A percentile compares a stretch with the other conserved stretches of the same genome.
Evolutionary conservation across 768 basidiomycete species (phyloP).

Genomic region (Termitomyces sp.): DNA sequence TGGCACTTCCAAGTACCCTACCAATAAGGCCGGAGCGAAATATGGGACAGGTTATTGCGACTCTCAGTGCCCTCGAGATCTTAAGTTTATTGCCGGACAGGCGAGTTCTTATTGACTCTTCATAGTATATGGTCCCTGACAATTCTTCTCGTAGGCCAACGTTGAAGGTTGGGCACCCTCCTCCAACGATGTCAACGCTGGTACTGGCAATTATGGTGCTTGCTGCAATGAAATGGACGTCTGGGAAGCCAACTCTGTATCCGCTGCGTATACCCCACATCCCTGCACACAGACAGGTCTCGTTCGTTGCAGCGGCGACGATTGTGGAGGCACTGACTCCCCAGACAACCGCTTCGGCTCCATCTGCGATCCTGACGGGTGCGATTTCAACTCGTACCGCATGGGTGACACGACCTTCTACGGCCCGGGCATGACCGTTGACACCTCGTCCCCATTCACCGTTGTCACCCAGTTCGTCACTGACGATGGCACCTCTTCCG

Average conservation of each 20-base stretch:
- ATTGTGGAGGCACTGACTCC: slow-evolving; percentile 30
- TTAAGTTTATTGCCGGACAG: slow-evolving; percentile 63
- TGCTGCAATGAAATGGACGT: slow-evolving; percentile 62
- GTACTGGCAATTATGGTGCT: slow-evolving; percentile 43
- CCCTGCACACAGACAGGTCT: slow-evolving; percentile 40
- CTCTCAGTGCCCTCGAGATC: slow-evolving; percentile 59
- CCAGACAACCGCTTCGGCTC: slow-evolving; percentile 34
- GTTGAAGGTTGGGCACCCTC: slow-evolving; percentile 14
- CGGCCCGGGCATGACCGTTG: slow-evolving; percentile 46
- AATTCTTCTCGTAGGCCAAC: neutral
- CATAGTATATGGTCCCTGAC: neutral
- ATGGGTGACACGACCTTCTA: slow-evolving; percentile 48
- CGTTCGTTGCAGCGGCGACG: slow-evolving; percentile 40
- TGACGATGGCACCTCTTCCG: slow-evolving; percentile 40
- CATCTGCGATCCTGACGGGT: slow-evolving; percentile 30
- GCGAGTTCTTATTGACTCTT: slow-evolving; percentile 25
- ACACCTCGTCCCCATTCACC: slow-evolving; percentile 51
- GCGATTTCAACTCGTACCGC: slow-evolving; percentile 61
- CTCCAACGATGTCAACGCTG: slow-evolving; percentile 41
- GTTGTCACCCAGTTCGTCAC: slow-evolving; percentile 62
- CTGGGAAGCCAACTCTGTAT: slow-evolving; percentile 55
- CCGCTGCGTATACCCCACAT: slow-evolving; percentile 53
- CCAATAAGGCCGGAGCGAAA: slow-evolving; percentile 54
- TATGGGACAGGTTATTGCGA: slow-evolving; percentile 70
- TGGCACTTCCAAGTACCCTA: slow-evolving; percentile 43